Conservation (phyloP, 352 stramenopile genomes). For the Globisporangium viniferum region DNA sequence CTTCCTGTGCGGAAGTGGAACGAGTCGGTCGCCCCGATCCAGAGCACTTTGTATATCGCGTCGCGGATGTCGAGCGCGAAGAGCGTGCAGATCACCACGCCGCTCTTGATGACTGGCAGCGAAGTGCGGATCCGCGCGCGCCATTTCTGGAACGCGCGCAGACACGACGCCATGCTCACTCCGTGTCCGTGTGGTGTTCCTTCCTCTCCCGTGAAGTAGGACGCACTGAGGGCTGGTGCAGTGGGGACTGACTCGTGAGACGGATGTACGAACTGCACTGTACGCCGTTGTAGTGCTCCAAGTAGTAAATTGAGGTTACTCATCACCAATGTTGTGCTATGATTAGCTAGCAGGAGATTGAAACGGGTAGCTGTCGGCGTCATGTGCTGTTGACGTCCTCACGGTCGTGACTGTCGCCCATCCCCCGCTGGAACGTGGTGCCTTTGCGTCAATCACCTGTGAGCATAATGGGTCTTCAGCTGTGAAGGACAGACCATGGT, state of each 20-base stretch:
- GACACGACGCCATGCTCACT: slow-evolving; percentile 1
- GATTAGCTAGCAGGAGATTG: background rate
- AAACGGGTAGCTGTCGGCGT: background rate
- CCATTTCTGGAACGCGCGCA: background rate
- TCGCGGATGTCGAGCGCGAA: slow-evolving; percentile 36
- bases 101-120: slow-evolving; percentile 16
- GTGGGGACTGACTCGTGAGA: background rate
- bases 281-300: background rate
- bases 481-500: no score
- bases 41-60: slow-evolving; percentile 29
- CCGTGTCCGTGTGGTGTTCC: background rate
- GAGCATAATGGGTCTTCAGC: no score
- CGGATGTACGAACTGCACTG: background rate
- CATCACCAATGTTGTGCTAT: background rate
- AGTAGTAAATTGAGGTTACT: background rate
- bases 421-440: no score
- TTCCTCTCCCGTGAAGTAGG: background rate
- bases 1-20: slow-evolving; percentile 30
- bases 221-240: background rate
- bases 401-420: background rate
- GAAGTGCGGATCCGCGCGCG: background rate
- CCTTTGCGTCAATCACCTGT: no score
- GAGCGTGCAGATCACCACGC: slow-evolving; percentile 21
- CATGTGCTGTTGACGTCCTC: background rate
- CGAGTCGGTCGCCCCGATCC: slow-evolving; percentile 34